Conservation (phyloP, 768 basidiomycete species). For the Amanita muscaria region DNA sequence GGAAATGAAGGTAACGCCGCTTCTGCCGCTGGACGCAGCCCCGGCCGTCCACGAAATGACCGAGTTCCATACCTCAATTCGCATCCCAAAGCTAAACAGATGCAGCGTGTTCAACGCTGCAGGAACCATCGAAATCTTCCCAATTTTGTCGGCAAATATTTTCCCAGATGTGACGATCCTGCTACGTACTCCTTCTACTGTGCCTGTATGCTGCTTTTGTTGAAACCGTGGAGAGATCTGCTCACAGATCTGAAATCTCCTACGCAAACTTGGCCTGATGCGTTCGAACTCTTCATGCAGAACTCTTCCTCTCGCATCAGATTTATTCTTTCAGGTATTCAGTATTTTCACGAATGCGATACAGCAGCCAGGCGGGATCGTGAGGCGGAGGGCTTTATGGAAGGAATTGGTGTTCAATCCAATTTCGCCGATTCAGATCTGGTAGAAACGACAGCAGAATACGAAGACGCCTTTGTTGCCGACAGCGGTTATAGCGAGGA, state of each 20-base stretch:
- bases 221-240: too few species aligned
- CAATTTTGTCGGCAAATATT: slow-evolving; percentile 27
- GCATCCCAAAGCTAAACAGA: background rate
- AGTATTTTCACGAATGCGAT: background rate
- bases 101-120: slow-evolving; percentile 11
- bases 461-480: too few species aligned
- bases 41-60: slow-evolving; percentile 10
- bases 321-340: background rate
- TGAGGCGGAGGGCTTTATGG: background rate
- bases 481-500: too few species aligned
- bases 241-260: too few species aligned
- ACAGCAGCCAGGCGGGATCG: background rate
- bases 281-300: too few species aligned
- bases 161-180: slow-evolving; percentile 22
- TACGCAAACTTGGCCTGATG: too few species aligned
- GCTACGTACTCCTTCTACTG: slow-evolving; percentile 21
- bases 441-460: too few species aligned
- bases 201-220: slow-evolving; percentile 13
- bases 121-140: slow-evolving; percentile 24
- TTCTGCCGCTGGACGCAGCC: too few species aligned
- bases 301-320: too few species aligned
- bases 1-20: too few species aligned
- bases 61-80: slow-evolving; percentile 11
- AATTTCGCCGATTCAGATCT: too few species aligned
- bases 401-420: too few species aligned